These are phyloP conservation scores for Vigna angularis DNA, from an alignment of 306 rosid genomes.

Conservation along the genomic window DNA sequence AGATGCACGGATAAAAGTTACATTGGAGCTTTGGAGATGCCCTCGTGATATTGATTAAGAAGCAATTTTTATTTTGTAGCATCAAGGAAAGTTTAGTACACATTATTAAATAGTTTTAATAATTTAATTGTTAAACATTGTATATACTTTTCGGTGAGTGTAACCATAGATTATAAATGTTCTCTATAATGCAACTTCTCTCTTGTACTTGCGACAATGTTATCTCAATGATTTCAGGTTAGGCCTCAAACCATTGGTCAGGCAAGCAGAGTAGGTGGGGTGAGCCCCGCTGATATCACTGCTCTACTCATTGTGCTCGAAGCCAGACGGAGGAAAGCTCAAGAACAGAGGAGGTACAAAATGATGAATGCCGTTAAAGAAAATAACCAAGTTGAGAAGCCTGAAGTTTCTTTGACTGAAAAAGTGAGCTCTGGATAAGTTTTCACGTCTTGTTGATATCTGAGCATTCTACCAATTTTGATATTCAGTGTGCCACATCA, in stretches of 20 bases:
- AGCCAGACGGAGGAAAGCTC: conserved; percentile 72
- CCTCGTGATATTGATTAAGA: too few species aligned
- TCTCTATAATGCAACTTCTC: conserved; percentile 13
- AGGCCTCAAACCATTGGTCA: conserved; percentile 81
- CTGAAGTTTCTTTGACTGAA: conserved; percentile 61
- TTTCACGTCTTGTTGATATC: neutral
- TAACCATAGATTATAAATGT: neutral
- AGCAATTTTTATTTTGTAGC: neutral
- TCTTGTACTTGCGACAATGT: conserved; percentile 1
- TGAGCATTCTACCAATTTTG: conserved; percentile 41
- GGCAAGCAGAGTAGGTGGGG: conserved; percentile 98
- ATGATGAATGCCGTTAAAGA: conserved; percentile 56
- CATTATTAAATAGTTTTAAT: neutral
- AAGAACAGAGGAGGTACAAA: conserved; percentile 64
- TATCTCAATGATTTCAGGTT: conserved; percentile 50
- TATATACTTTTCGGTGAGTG: neutral
- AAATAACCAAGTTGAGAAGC: conserved; percentile 50
- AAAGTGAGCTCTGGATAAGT: conserved; percentile 59
- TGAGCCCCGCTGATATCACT: conserved; percentile 95
- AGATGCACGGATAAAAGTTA: too few species aligned
- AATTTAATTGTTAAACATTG: neutral
- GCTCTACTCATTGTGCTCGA: conserved; percentile 91
- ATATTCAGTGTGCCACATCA: conserved; percentile 28
- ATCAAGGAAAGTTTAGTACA: neutral
- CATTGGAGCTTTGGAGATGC: too few species aligned